Evolutionary conservation across 2,329 filamentous ascomycete genomes (phyloP), one percentile per base, ranked within the genome.

Genomic region (Acephala macrosclerotiorum): DNA sequence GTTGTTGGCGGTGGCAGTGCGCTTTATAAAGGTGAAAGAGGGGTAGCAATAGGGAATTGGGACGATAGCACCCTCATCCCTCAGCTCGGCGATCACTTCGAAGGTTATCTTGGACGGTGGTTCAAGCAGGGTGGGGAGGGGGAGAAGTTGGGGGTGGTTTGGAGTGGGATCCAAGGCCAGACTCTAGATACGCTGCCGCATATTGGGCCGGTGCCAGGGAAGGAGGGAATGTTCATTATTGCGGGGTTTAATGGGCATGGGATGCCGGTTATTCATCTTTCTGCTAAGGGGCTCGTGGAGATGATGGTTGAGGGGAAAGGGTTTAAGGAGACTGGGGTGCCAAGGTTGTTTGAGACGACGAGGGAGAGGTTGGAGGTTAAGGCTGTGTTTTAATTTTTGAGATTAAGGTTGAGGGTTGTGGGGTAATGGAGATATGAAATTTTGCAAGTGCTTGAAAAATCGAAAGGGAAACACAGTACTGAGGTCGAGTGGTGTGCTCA

Each of bases 21-120:
- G 42, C 70, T 68, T 0, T 84, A 78, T 71, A 71, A 72, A 55
- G 35, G 60, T 5, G 25, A 66, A 25, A 57, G 18, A 38, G 63
- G 75, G 5, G 71, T 33, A 5, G 29, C 77, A 26, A 82, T 81
- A 65, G 75, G 79, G n/a, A 82, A 78, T 20, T 81, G 80, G 36
- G 80, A 84, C 59, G 84, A 86, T 69, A 75, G 76, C 7, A 75
- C 75, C 7, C 70, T 82, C 3, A 81, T 87, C n/a, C 75, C 78
- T 2, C 53, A 85, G 70, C 86, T 84, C 66, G 77, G 81, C n/a
- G 76, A 75, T 0, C 82, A 83, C 61, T 84, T 86, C 79, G 80
- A 82, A 65, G 71, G 77, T 3, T 78, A 79, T 53, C 85, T 85
- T 60, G 70, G 64, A 1, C 83, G 83, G 0, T 87, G 83, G 0